Evolutionary conservation across 495 filamentous ascomycete genomes (phyloP), one percentile per base, ranked within the genome.

Genomic region (Umbilicaria muhlenbergii): DNA sequence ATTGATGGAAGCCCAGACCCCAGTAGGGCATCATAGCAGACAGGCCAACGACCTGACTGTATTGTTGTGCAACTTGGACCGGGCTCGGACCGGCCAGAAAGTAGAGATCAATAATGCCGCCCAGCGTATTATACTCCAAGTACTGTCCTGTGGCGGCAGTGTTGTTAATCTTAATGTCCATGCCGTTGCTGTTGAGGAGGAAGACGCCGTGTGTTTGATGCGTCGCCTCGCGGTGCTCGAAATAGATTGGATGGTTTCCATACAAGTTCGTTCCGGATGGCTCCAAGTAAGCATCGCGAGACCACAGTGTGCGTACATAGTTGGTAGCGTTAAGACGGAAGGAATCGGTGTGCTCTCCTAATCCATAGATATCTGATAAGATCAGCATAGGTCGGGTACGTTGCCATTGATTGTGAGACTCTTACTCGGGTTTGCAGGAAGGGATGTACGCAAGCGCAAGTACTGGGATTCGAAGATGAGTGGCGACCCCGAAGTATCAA

Each of bases 21-120:
- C 84, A 92, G 60, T 91, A 92, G 2, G 82, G 81, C 68, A 83
- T 78, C 82, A 91, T 86, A 5, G 70, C 70, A 2, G 83, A 75
- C 13, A 73, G 59, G 0, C 81, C 80, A 21, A 78, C 71, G 31
- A 88, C 63, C 37, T 80, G 72, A 17, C 77, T 64, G 53, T 94
- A 93, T 56, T 91, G 81, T 55, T 68, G 62, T 15, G 79, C 68
- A 1, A 86, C 85, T 41, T 83, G 73, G 42, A 77, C 68, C 0
- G 86, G 81, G 35, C 64, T 71, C 0, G 83, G 78, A 1, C 86
- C 86, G 40, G 79, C 69, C 15, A 91, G 55, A 62, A 92, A 89
- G 61, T 89, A 91, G 36, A 94, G 75, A 58, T 93, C 86, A 10
- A 94, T 46, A 13, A 91, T 69, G 19, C 86, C 86, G 35, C 85